Evolutionary conservation across 306 rosid species (phyloP).

Genomic region (Cajanus cajan): DNA sequence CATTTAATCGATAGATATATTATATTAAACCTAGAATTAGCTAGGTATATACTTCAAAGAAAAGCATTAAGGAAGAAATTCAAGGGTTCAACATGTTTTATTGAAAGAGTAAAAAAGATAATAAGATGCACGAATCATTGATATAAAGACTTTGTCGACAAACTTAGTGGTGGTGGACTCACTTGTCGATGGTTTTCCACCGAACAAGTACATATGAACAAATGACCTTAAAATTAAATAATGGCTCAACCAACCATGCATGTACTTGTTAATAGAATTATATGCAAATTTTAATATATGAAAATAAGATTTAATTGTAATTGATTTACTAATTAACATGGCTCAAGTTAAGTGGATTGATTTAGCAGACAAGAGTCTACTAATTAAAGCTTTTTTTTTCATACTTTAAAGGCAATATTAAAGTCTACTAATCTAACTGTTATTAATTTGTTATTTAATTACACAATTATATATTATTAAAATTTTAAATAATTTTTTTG

Average conservation of each 20-base stretch:
- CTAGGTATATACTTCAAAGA: background rate
- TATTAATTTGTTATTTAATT: background rate
- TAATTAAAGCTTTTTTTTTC: background rate
- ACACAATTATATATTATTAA: background rate
- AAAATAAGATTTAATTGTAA: background rate
- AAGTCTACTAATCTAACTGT: too few relatives aligned
- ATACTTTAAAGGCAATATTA: background rate
- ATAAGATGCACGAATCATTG: conserved; percentile 29
- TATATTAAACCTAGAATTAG: background rate
- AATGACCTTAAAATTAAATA: background rate
- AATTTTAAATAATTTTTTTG: too few relatives aligned
- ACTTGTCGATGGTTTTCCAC: conserved; percentile 27
- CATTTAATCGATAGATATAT: background rate
- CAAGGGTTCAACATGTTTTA: background rate
- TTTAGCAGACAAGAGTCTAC: background rate
- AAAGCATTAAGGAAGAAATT: background rate
- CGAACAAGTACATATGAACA: conserved; percentile 29
- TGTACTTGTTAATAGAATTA: conserved; percentile 4
- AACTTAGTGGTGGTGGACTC: conserved; percentile 14
- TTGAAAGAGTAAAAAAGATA: conserved; percentile 28
- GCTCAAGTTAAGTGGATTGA: background rate
- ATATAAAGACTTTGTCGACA: conserved; percentile 20
- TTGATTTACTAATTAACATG: background rate
- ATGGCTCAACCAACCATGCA: conserved; percentile 22
- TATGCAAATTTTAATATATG: background rate